A percentile compares a stretch with the other conserved stretches of the same genome.
Conservation (phyloP, 2,329 filamentous ascomycete species). For the Microthyrium microscopicum region DNA sequence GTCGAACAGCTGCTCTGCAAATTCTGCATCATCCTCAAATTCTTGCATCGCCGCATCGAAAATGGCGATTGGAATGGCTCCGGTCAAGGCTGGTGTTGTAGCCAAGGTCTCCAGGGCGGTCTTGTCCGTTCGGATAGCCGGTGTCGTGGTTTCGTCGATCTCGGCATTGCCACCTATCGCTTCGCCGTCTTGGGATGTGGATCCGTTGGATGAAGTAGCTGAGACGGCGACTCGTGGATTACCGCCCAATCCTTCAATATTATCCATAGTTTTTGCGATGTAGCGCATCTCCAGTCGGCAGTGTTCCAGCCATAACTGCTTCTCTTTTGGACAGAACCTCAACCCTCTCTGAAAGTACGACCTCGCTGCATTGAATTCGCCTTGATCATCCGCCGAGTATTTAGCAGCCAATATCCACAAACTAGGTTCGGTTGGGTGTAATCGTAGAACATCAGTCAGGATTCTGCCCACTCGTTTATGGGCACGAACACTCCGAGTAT, state of each 20-base stretch:
- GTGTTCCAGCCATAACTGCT: slow-evolving; percentile 73
- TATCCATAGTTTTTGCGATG: slow-evolving; percentile 60
- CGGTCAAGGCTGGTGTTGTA: slow-evolving; percentile 65
- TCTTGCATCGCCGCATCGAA: slow-evolving; percentile 77
- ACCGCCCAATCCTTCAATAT: slow-evolving; percentile 45
- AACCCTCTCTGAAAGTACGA: slow-evolving; percentile 79
- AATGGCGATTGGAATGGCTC: slow-evolving; percentile 85
- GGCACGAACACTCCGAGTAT: slow-evolving; percentile 50
- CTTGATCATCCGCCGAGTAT: slow-evolving; percentile 57
- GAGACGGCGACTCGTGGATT: slow-evolving; percentile 21
- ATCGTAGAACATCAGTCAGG: slow-evolving; percentile 52
- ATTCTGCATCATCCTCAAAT: slow-evolving; percentile 45
- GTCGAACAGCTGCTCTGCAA: slow-evolving; percentile 65
- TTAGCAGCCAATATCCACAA: slow-evolving; percentile 78
- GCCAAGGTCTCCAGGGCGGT: slow-evolving; percentile 46
- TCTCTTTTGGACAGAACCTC: slow-evolving; percentile 67
- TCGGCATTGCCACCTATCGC: slow-evolving; percentile 19
- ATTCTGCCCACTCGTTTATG: slow-evolving; percentile 44
- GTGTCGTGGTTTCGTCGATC: slow-evolving; percentile 41
- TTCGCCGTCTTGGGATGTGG: slow-evolving; percentile 28
- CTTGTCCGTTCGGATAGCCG: slow-evolving; percentile 33
- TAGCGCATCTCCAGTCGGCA: slow-evolving; percentile 86
- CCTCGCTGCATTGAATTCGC: slow-evolving; percentile 74
- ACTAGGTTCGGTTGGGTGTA: slow-evolving; percentile 70
- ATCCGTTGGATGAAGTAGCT: slow-evolving; percentile 17